Base-by-base conservation (phyloP, 768 basidiomycete genomes). In the Rhodotorula diobovata region DNA sequence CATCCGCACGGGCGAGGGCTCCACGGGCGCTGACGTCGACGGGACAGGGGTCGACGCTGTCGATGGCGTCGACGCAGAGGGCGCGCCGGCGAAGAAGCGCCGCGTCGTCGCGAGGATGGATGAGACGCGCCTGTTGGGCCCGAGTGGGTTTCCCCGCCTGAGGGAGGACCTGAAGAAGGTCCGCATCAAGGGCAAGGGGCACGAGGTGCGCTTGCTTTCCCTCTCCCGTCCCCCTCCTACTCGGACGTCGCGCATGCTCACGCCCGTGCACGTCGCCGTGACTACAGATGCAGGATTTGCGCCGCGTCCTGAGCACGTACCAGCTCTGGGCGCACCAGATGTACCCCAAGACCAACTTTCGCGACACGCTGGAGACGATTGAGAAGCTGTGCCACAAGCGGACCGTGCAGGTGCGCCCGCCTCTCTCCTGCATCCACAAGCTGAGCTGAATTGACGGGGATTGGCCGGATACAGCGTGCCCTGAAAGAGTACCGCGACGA, bases 271-370 rank as follows among this genome's bases (percentile, higher is more conserved):
- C 16, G 45, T 20, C 25, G 23, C 5, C 8, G 32, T 53, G 57
- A n/a, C 43, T 21, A 10, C 77, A 97, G 94, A 84, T 83, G n/a
- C 80, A 85, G 61, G 94, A 99, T 80, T 85, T 99, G 50, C 86
- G 86, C 72, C 84, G 89, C 50, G 81, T 97, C 23, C 82, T 98
- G 65, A 86, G 88, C 71, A 82, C 90, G 46, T 98, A 98, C 79
- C 92, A 93, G 77, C 90, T 93, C 76, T 99, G 96, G 96, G 85
- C 92, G 8, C 96, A 98, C 81, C 86, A 85, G 76, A 84, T 99
- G 84, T 94, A 89, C 78, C 96, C 96, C 10, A 91, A 89, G 77
- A 88, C 86, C 9, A 87, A 89, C 51, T 96, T 98, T 80, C 84
- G 84, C 56, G 93, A 96, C 77, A 95, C 93, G 0, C 87, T 95